Base-by-base conservation (phyloP, 2,329 filamentous ascomycete species). In the Trichoderma atrobrunneum region DNA sequence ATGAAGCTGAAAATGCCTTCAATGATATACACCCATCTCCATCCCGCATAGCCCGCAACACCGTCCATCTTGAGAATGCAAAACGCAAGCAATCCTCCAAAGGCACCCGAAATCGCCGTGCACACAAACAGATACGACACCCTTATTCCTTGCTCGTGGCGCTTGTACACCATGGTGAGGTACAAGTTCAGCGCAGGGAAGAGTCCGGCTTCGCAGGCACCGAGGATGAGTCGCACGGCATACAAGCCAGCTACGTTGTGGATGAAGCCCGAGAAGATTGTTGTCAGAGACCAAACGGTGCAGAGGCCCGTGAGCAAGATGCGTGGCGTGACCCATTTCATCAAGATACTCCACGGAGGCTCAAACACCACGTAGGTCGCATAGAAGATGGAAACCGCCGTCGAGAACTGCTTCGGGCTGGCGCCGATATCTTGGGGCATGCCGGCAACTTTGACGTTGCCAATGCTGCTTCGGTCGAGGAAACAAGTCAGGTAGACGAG, bases 401-500 rank as follows among this genome's bases (percentile, higher is more conserved):
- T 80, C 3, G 78, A 78, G 61, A 79, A 81, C 63, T 79, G 74
- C 56, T 78, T 75, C 14, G 78, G 74, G 8, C 76, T 76, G 51
- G 80, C 77, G 16, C 77, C 75, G n/a, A 82, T 75, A 61, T 80
- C 79, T 21, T 80, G 74, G 18, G 78, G 78, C 73, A 82, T 78
- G 26, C 79, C 80, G 30, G 78, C 78, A 3, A 80, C 78, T 8
- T 80, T 77, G 18, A 80, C 78, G 65, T 79, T 81, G 72, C 77
- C 80, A 78, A 88, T 87, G 74, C 87, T 87, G 24, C 82, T 81
- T 69, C 88, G 82, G 77, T 90, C 88, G 54, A 89, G 80, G 75
- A 87, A 88, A 73, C 84, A 87, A 5, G 83, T 82, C 24, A 90
- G 76, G 73, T 88, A 90, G 5, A 88, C 82, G 61, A 87, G 78